Evolutionary conservation across 352 stramenopile species (phyloP), one percentile per base, ranked within the genome.

Genomic region (Phytopythium delawarense): DNA sequence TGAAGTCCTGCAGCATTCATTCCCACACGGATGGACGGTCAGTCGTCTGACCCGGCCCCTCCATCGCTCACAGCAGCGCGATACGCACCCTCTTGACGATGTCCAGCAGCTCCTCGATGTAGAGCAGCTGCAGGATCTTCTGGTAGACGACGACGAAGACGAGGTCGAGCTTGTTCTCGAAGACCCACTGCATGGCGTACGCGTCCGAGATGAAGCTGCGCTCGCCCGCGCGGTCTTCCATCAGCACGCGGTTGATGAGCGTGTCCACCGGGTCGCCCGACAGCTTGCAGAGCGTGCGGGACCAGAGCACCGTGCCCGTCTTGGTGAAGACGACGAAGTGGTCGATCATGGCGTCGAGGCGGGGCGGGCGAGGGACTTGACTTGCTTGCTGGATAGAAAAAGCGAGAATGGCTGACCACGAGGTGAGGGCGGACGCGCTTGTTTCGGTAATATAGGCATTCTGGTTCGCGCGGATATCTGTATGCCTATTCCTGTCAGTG

Each of bases 91-190:
- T 87, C 64, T 92, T 92, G 45, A 98, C 89, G 37, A 79, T 79
- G 57, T 96, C 87, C 25, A 97, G 83, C 50, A 98, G 74, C 61
- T 97, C 91, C 32, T 97, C 91, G 34, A 96, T 84, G 72, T 97
- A 98, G 48, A 94, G 73, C 57, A 97, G 74, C 67, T 96, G 86
- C 56, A 97, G 65, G 53, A 96, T 93, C 66, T 93, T 96, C 69
- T 97, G 89, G 64, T 96, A 97, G 6, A 97, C 89, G 50, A 96
- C 87, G 44, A 97, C 92, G 57, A 97, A 96, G 23, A 98, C 89
- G 42, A 97, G 59, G 57, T 96, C 89, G 37, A 95, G 72, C 67
- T 97, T 96, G 79, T 98, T 98, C 72, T 94, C 88, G 50, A 97
- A 94, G 40, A 78, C 78, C 89, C 89, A 98, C 60, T 97, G 89